Percentiles rank a stretch among this genome's conserved stretches.
Evolutionary conservation across 148 eudicot genomes (phyloP).

Genomic region (Polygonum aviculare): DNA sequence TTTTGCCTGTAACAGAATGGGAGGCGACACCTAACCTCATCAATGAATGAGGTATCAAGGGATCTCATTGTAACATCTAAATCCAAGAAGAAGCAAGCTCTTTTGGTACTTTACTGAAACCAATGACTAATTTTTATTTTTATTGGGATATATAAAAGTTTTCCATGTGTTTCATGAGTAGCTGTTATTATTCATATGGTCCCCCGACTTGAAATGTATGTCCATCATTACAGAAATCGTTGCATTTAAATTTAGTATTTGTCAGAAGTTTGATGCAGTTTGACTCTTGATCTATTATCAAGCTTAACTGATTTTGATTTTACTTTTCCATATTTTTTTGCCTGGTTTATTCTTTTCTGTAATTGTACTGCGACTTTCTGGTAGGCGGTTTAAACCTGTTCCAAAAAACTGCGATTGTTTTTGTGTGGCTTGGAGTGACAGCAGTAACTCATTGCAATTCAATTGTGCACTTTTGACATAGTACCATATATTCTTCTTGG

Average conservation of each 20-base stretch:
- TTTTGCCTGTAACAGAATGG: slow-evolving; percentile 64
- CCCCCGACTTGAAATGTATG: not conserved
- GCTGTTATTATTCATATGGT: not conserved
- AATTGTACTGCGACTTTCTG: not conserved
- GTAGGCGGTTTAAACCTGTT: not conserved
- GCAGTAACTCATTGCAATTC: not conserved
- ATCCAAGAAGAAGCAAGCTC: slow-evolving; percentile 81
- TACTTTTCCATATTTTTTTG: not conserved
- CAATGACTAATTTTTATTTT: not conserved
- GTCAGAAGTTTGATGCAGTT: not conserved
- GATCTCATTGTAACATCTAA: slow-evolving; percentile 88
- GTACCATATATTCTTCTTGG: not conserved
- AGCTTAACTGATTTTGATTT: not conserved
- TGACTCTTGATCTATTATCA: not conserved
- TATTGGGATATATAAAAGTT: not conserved
- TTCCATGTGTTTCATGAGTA: not conserved
- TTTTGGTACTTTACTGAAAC: slow-evolving; percentile 47
- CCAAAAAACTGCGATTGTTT: not conserved
- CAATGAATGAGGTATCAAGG: slow-evolving; percentile 93
- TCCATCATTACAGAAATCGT: not conserved
- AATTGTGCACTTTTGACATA: not conserved
- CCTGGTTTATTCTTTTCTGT: not conserved
- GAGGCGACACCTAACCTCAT: slow-evolving; percentile 75
- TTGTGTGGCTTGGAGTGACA: not conserved
- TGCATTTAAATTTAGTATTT: not conserved